These are phyloP conservation scores for Colletotrichum noveboracense DNA, from an alignment of 2,329 filamentous ascomycete genomes.

Conservation along the genomic window DNA sequence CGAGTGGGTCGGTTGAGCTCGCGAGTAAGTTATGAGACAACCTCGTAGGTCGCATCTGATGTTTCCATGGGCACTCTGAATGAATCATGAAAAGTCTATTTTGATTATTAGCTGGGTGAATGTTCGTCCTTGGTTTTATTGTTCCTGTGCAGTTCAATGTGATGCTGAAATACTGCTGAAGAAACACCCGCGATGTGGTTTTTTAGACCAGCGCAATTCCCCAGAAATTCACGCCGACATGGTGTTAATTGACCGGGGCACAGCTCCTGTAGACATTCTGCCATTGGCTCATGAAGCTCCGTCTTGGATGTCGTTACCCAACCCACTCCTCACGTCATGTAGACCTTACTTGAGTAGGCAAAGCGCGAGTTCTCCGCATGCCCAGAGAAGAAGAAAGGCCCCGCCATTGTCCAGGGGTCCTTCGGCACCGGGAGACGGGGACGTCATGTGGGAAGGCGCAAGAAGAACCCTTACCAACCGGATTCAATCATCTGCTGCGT, in stretches of 20 bases:
- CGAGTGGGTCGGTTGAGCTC: background rate
- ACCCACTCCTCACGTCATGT: conserved; percentile 14
- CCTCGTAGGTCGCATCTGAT: background rate
- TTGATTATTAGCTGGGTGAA: background rate
- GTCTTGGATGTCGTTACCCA: conserved; percentile 12
- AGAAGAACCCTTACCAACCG: background rate
- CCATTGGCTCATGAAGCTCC: background rate
- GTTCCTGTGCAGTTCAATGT: background rate
- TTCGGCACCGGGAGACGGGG: background rate
- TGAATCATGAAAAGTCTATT: background rate
- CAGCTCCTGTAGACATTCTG: background rate
- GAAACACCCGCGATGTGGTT: background rate
- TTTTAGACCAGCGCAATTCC: background rate
- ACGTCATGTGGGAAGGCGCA: background rate
- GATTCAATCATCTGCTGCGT: background rate
- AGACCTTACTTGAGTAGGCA: background rate
- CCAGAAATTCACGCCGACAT: background rate
- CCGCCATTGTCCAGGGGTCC: background rate
- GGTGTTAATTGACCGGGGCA: background rate
- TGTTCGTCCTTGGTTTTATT: background rate
- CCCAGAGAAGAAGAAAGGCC: background rate
- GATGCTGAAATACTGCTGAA: background rate
- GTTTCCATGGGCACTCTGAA: background rate
- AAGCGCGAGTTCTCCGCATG: background rate
- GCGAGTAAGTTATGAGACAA: conserved; percentile 4